Conservation (phyloP, 495 filamentous ascomycete genomes). For the Penicillium paxilli region DNA sequence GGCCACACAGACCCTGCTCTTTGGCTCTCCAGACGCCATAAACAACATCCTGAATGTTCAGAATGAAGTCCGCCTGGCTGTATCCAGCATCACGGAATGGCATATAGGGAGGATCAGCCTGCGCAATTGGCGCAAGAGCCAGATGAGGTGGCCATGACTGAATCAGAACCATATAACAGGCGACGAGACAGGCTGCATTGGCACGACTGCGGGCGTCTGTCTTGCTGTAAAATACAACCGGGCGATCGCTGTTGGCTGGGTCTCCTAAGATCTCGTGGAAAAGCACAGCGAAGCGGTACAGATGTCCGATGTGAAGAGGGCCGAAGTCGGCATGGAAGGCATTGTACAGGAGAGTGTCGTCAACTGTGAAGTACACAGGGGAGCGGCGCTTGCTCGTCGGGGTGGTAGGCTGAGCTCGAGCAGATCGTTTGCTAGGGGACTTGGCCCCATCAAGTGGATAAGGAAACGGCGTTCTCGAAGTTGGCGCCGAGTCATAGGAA, state of each 20-base stretch:
- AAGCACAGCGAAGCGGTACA: conserved; percentile 92
- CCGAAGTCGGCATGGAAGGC: conserved; percentile 99
- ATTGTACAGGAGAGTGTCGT: conserved; percentile 92
- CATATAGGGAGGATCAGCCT: conserved; percentile 96
- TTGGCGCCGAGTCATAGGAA: conserved; percentile 82
- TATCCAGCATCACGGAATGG: conserved; percentile 98
- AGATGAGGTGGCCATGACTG: conserved; percentile 98
- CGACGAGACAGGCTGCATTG: conserved; percentile 94
- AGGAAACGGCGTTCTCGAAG: conserved; percentile 80
- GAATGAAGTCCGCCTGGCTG: conserved; percentile 93
- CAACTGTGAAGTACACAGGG: conserved; percentile 94
- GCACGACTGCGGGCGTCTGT: conserved; percentile 91
- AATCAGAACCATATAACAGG: conserved; percentile 98
- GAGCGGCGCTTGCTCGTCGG: conserved; percentile 51
- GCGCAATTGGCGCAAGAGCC: conserved; percentile 93
- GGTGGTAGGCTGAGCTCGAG: conserved; percentile 60
- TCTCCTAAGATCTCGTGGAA: conserved; percentile 94
- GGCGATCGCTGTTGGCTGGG: conserved; percentile 75
- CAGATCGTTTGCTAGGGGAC: conserved; percentile 76
- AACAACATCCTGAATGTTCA: conserved; percentile 94
- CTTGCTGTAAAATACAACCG: conserved; percentile 92
- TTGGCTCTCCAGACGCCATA: conserved; percentile 99
- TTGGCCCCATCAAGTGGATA: conserved; percentile 62
- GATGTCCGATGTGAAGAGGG: conserved; percentile 92
- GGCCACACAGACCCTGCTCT: conserved; percentile 81